phyloP scores from a whole-genome alignment of 2,329 filamentous ascomycete species.

The Aureobasidium melanogenum region DNA sequence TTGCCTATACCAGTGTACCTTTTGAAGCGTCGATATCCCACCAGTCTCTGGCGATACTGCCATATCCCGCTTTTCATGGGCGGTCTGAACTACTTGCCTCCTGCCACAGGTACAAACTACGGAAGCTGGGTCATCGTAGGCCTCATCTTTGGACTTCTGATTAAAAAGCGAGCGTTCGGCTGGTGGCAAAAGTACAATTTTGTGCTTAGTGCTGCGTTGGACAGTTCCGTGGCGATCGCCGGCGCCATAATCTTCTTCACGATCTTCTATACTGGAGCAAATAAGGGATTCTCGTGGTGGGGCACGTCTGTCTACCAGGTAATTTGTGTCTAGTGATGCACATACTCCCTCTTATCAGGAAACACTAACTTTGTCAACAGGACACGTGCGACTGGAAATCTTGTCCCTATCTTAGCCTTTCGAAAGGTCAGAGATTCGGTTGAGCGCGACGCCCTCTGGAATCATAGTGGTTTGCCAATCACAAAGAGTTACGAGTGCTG shows the following conservation, averaged over 20 bases:
- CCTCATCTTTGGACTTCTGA: conserved; percentile 62
- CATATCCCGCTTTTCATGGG: background rate
- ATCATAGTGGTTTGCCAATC: no score
- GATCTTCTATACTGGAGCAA: conserved; percentile 66
- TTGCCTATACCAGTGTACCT: background rate
- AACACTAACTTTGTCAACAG: background rate
- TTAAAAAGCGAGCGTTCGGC: conserved; percentile 57
- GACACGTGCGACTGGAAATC: background rate
- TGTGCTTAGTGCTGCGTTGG: conserved; percentile 74
- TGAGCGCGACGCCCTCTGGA: background rate
- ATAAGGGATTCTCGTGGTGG: conserved; percentile 63
- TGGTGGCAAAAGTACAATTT: conserved; percentile 94
- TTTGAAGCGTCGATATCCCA: background rate
- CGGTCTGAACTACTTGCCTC: background rate
- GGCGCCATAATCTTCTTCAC: conserved; percentile 80
- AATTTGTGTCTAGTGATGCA: background rate
- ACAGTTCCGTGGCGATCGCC: conserved; percentile 75
- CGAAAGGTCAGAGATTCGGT: background rate
- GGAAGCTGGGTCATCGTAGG: background rate
- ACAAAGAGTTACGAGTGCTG: no score
- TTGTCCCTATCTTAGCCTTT: background rate
- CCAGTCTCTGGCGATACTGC: background rate
- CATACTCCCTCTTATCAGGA: no score
- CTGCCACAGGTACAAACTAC: background rate
- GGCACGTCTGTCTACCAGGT: conserved; percentile 57